A percentile compares a stretch with the other conserved stretches of the same genome.
phyloP scores from a whole-genome alignment of 1,284 basidiomycete species.

The Ganoderma multipileum region DNA sequence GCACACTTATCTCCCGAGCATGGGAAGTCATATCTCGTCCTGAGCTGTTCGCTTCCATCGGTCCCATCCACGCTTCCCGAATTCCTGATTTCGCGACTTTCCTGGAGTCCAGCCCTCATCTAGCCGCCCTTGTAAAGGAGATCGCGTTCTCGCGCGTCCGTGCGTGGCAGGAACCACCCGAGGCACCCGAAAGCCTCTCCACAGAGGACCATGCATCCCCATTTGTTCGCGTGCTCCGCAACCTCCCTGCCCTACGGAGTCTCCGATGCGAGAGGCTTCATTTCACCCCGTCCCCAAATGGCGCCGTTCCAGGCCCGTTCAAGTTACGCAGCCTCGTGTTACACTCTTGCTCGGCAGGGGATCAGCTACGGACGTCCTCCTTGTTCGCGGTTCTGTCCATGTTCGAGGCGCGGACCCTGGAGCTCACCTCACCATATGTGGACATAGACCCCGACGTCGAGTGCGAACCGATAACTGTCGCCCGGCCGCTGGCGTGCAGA shows the following conservation, averaged over 20 bases:
- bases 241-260: background rate
- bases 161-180: slow-evolving; percentile 1
- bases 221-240: background rate
- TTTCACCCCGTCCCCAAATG: background rate
- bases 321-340: background rate
- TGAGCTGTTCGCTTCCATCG: slow-evolving; percentile 2
- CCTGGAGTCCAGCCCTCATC: background rate
- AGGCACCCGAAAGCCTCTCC: background rate
- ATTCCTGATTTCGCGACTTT: background rate
- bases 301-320: background rate
- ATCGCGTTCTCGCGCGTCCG: background rate
- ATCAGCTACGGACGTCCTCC: background rate
- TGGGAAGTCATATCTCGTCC: background rate
- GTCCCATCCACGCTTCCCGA: background rate
- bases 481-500: background rate
- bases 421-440: background rate
- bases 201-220: background rate
- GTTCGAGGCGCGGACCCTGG: background rate
- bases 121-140: background rate
- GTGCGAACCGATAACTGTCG: background rate
- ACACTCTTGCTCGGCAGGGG: background rate
- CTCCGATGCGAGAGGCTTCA: background rate
- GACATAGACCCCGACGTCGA: background rate
- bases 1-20: slow-evolving; percentile 4
- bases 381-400: background rate